These are phyloP conservation scores for Cokeromyces recurvatus DNA, from an alignment of 371 early-diverging fungal genomes.

Conservation along the genomic window DNA sequence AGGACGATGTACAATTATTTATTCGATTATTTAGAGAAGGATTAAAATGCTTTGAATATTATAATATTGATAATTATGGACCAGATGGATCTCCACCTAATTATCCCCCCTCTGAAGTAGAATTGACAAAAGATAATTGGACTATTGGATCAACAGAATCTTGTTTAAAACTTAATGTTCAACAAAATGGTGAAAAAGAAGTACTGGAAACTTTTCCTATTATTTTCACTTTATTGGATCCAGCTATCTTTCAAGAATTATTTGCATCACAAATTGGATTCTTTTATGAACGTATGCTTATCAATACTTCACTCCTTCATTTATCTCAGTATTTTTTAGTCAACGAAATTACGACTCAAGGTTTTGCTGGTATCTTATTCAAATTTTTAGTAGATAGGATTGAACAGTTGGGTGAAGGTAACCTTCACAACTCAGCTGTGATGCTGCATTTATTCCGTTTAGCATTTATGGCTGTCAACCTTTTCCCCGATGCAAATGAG, in stretches of 20 bases:
- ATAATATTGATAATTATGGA: slow-evolving; percentile 68
- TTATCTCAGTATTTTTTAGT: slow-evolving; percentile 90
- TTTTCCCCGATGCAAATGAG: slow-evolving; percentile 93
- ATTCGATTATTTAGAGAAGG: slow-evolving; percentile 81
- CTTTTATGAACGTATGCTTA: slow-evolving; percentile 79
- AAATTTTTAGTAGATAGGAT: slow-evolving; percentile 79
- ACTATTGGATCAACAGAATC: slow-evolving; percentile 29
- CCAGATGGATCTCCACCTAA: slow-evolving; percentile 43
- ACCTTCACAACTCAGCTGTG: slow-evolving; percentile 70
- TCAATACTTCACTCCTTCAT: slow-evolving; percentile 76
- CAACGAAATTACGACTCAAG: slow-evolving; percentile 69
- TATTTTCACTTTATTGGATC: slow-evolving; percentile 84
- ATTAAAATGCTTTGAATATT: slow-evolving; percentile 84
- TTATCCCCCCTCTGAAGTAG: slow-evolving; percentile 14
- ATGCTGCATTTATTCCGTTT: slow-evolving; percentile 91
- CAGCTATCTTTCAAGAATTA: slow-evolving; percentile 93
- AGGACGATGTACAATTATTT: slow-evolving; percentile 67
- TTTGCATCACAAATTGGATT: slow-evolving; percentile 85
- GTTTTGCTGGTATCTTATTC: slow-evolving; percentile 77
- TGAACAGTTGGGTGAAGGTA: slow-evolving; percentile 77
- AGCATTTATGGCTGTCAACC: slow-evolving; percentile 89
- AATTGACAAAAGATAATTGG: slow-evolving; percentile 21
- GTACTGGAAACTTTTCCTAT: slow-evolving; percentile 87
- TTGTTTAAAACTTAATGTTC: slow-evolving; percentile 50
- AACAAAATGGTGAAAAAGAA: slow-evolving; percentile 74